Conservation (phyloP, 202 grass and related monocot genomes). For the Bolboschoenoplectus hybrid region DNA sequence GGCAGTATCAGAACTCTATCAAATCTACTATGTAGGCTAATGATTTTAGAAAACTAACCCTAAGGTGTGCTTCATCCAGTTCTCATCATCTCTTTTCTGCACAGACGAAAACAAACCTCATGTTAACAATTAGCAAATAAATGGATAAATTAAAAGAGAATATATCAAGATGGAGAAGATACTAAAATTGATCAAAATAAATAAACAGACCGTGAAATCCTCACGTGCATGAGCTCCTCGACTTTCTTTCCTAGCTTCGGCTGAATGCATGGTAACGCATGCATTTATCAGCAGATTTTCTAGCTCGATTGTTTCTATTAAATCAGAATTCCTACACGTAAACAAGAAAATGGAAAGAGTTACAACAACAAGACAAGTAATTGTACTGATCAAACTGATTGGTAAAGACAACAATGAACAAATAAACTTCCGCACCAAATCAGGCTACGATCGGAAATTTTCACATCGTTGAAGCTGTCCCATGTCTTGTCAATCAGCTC, state of each 20-base stretch:
- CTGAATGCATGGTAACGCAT: constrained; percentile 73
- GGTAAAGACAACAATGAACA: background rate
- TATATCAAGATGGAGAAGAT: background rate
- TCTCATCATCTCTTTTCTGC: constrained; percentile 79
- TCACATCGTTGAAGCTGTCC: constrained; percentile 59
- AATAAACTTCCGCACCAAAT: constrained; percentile 53
- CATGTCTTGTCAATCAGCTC: constrained; percentile 59
- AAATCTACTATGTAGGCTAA: background rate
- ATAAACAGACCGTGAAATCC: constrained; percentile 60
- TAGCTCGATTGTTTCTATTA: constrained; percentile 74
- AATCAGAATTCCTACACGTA: constrained; percentile 65
- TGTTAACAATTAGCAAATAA: constrained; percentile 25
- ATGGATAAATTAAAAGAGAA: background rate
- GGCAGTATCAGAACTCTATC: background rate
- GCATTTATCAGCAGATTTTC: constrained; percentile 85
- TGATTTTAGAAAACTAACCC: constrained; percentile 54
- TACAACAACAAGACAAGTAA: constrained; percentile 27
- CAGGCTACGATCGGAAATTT: constrained; percentile 57
- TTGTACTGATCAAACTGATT: background rate
- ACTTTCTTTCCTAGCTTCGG: constrained; percentile 79
- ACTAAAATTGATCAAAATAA: constrained; percentile 24
- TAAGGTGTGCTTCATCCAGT: constrained; percentile 72
- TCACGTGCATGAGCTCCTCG: constrained; percentile 79
- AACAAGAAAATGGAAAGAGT: constrained; percentile 29
- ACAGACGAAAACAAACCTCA: constrained; percentile 10